Conservation (phyloP, 192 early-diverging fungal species). For the Linnemannia exigua region DNA sequence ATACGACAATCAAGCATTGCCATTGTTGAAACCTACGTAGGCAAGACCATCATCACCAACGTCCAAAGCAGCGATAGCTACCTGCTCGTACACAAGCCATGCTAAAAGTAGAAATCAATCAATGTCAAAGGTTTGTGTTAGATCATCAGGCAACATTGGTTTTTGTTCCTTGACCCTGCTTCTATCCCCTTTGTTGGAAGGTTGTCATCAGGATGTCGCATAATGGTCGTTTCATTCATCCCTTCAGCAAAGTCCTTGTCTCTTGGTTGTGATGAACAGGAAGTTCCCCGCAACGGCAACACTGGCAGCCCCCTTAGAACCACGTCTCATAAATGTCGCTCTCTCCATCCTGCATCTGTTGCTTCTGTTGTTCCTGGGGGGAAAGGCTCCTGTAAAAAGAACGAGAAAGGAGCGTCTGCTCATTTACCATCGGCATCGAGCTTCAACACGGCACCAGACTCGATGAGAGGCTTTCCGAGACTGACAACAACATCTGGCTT, state of each 20-base stretch:
- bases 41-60: conserved; percentile 78
- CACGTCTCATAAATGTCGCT: too few relatives aligned
- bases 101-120: conserved; percentile 41
- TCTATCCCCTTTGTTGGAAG: neutral
- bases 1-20: neutral
- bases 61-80: conserved; percentile 85
- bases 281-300: neutral
- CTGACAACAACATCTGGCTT: conserved; percentile 62
- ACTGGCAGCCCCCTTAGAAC: too few relatives aligned
- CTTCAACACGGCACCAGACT: conserved; percentile 43
- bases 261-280: neutral
- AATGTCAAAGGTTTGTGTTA: neutral
- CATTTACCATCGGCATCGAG: conserved; percentile 60
- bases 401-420: neutral
- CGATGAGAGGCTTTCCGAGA: conserved; percentile 54
- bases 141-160: conserved; percentile 1
- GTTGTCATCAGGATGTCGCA: neutral
- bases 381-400: neutral
- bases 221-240: neutral
- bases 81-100: conserved; percentile 88
- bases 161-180: neutral
- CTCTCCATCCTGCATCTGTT: neutral
- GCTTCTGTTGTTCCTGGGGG: neutral
- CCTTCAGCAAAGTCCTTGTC: neutral
- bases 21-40: conserved; percentile 43